phyloP scores from a whole-genome alignment of 768 basidiomycete genomes.

The Lepiota brunneoincarnata region DNA sequence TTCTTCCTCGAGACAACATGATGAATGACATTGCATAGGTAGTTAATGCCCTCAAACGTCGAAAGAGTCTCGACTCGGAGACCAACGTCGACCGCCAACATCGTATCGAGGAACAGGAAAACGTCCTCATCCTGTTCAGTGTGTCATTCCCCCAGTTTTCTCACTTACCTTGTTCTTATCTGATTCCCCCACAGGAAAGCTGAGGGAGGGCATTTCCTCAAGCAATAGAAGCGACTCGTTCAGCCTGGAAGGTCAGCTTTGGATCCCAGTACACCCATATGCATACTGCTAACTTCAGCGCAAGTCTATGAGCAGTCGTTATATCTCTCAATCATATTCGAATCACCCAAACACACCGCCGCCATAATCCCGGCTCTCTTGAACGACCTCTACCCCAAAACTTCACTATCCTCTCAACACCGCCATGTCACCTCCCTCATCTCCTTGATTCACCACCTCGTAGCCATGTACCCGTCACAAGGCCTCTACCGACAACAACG shows the following conservation, averaged over 20 bases:
- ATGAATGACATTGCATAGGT: slow-evolving; percentile 33
- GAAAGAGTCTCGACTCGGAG: slow-evolving; percentile 28
- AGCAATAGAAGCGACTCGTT: slow-evolving; percentile 59
- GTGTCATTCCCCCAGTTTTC: slow-evolving; percentile 22
- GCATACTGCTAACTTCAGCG: background rate
- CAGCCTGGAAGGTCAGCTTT: slow-evolving; percentile 60
- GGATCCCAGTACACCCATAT: background rate
- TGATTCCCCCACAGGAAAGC: slow-evolving; percentile 54
- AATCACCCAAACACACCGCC: slow-evolving; percentile 56
- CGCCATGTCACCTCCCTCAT: slow-evolving; percentile 33
- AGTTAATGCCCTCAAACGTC: slow-evolving; percentile 40
- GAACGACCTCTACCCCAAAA: slow-evolving; percentile 40
- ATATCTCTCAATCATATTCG: slow-evolving; percentile 60
- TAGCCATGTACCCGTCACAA: slow-evolving; percentile 64
- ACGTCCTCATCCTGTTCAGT: slow-evolving; percentile 75
- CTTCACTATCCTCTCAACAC: slow-evolving; percentile 19
- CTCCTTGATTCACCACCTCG: slow-evolving; percentile 57
- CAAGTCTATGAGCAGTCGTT: slow-evolving; percentile 76
- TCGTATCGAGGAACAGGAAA: slow-evolving; percentile 57
- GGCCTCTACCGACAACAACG: slow-evolving; percentile 47
- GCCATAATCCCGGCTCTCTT: slow-evolving; percentile 62
- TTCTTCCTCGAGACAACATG: background rate
- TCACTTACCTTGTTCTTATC: background rate
- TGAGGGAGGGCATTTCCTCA: slow-evolving; percentile 70
- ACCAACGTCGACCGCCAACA: slow-evolving; percentile 32